Conservation (phyloP, 768 basidiomycete species). For the Cystobasidium onofrii region DNA sequence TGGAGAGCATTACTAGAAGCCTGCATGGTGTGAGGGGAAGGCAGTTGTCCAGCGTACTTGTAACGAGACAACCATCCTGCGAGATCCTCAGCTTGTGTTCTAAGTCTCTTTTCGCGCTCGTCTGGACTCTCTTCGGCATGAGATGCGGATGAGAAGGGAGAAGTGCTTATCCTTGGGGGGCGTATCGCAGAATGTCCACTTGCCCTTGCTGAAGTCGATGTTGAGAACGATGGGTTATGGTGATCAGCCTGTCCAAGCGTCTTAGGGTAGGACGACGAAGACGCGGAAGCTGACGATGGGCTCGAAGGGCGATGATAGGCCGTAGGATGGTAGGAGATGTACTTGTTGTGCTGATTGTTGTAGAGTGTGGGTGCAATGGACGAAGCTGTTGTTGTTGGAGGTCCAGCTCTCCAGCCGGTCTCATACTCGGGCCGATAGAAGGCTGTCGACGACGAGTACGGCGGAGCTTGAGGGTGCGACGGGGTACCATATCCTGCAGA, state of each 20-base stretch:
- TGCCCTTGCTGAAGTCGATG: background rate
- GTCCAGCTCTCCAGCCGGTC: background rate
- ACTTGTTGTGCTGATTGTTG: background rate
- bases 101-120: slow-evolving; percentile 2
- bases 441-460: background rate
- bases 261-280: background rate
- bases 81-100: slow-evolving; percentile 3
- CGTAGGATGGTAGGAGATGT: background rate
- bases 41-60: background rate
- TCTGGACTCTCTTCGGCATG: slow-evolving; percentile 1
- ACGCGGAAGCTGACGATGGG: background rate
- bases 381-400: background rate
- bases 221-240: background rate
- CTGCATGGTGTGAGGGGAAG: too few relatives aligned
- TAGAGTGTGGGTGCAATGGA: background rate
- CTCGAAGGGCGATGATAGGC: background rate
- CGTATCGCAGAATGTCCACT: background rate
- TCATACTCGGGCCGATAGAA: background rate
- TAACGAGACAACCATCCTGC: slow-evolving; percentile 5
- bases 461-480: background rate
- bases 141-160: background rate
- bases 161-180: background rate
- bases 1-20: too few relatives aligned
- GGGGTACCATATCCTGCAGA: background rate
- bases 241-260: background rate